A percentile compares a stretch with the other conserved stretches of the same genome.
phyloP scores from a whole-genome alignment of 352 stramenopile genomes.

The Phytophthora pisi region DNA sequence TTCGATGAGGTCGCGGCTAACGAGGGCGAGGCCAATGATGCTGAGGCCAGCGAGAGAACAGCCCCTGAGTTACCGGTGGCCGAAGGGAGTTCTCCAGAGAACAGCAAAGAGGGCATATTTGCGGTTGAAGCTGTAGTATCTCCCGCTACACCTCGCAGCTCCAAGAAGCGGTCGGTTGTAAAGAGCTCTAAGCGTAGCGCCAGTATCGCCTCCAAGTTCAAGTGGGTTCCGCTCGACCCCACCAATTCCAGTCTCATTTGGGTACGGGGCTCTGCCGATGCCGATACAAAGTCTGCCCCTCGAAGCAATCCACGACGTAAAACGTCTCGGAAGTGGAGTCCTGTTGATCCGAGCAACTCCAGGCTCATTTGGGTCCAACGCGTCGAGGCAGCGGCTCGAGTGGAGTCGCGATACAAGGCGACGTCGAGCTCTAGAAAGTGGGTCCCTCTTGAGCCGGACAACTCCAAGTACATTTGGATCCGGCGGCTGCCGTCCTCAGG shows the following conservation, averaged over 20 bases:
- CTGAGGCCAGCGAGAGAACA: neutral
- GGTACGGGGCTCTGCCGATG: conserved; percentile 9
- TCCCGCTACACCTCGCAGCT: neutral
- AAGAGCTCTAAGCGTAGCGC: conserved; percentile 2
- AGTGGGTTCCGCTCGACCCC: conserved; percentile 29
- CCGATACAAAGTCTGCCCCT: conserved; percentile 12
- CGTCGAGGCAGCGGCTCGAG: conserved; percentile 15
- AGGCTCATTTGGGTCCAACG: conserved; percentile 26
- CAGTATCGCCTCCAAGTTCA: neutral
- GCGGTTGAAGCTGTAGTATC: neutral
- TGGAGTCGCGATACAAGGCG: conserved; percentile 29
- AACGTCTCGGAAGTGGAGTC: conserved; percentile 15
- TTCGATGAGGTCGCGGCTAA: neutral
- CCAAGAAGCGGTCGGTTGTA: conserved; percentile 3
- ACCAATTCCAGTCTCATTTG: conserved; percentile 30
- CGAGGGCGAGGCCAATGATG: neutral
- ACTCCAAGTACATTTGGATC: conserved; percentile 20
- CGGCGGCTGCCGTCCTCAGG: conserved; percentile 3
- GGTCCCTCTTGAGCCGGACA: conserved; percentile 19
- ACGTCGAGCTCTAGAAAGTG: conserved; percentile 17
- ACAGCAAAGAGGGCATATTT: neutral
- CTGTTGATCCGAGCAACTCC: conserved; percentile 26
- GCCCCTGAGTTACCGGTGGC: neutral
- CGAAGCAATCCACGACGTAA: conserved; percentile 17
- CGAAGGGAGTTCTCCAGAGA: neutral